Percentiles rank a stretch among this genome's conserved stretches.
These are phyloP conservation scores for Penicillium atrosanguineum DNA, from an alignment of 495 filamentous ascomycete species.

Conservation along the genomic window DNA sequence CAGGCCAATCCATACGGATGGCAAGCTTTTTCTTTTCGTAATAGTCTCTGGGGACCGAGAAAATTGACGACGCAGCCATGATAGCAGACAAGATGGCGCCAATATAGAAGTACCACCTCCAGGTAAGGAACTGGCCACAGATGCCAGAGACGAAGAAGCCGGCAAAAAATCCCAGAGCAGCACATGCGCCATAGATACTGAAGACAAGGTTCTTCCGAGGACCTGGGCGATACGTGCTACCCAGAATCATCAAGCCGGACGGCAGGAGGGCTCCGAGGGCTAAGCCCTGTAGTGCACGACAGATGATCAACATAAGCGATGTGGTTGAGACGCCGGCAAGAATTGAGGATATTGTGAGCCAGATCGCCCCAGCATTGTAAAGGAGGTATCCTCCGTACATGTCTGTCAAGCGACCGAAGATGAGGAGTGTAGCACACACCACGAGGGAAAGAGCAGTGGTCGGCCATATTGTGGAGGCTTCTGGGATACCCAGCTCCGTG, in stretches of 20 bases:
- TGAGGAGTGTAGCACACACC: conserved; percentile 69
- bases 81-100: conserved; percentile 56
- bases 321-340: conserved; percentile 69
- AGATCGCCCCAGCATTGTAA: conserved; percentile 65
- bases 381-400: conserved; percentile 74
- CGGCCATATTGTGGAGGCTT: conserved; percentile 70
- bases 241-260: conserved; percentile 74
- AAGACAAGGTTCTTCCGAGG: conserved; percentile 86
- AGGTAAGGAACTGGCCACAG: conserved; percentile 59
- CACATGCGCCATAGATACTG: conserved; percentile 73
- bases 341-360: conserved; percentile 72
- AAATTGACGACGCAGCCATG: conserved; percentile 51
- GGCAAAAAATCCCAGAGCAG: conserved; percentile 74
- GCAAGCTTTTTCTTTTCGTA: conserved; percentile 43
- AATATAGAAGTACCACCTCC: conserved; percentile 82
- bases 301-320: conserved; percentile 70
- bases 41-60: conserved; percentile 66
- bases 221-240: conserved; percentile 77
- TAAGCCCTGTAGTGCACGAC: conserved; percentile 75
- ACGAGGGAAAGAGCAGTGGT: conserved; percentile 75
- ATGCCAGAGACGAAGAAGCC: conserved; percentile 81
- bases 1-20: conserved; percentile 70
- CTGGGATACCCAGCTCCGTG: conserved; percentile 61
- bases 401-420: conserved; percentile 73
- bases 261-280: conserved; percentile 77